phyloP scores from a whole-genome alignment of 2,329 filamentous ascomycete species.

The Sarocladiaceae sp. region DNA sequence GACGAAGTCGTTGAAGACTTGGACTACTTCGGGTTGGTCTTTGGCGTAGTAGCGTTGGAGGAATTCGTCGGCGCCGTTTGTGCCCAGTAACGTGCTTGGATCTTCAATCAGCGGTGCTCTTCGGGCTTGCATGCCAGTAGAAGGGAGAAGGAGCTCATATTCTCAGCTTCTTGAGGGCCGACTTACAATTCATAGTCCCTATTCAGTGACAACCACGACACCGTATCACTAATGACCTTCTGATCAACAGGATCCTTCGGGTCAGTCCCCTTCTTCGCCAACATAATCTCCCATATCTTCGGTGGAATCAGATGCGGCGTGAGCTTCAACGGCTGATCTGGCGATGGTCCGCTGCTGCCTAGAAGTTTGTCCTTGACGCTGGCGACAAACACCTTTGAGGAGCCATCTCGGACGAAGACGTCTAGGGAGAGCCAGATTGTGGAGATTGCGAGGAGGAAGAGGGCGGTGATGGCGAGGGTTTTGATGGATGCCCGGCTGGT shows the following conservation, averaged over 20 bases:
- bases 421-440: too few relatives aligned
- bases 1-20: constrained; percentile 17
- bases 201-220: constrained; percentile 13
- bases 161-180: background rate
- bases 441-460: too few relatives aligned
- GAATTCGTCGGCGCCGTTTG: constrained; percentile 19
- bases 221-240: constrained; percentile 5
- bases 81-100: constrained; percentile 18
- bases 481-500: too few relatives aligned
- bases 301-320: constrained; percentile 7
- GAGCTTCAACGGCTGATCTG: background rate
- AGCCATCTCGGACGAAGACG: too few relatives aligned
- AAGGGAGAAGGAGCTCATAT: background rate
- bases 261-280: constrained; percentile 10
- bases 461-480: too few relatives aligned
- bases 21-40: constrained; percentile 11
- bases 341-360: too few relatives aligned
- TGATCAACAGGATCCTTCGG: background rate
- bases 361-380: too few relatives aligned
- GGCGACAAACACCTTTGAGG: too few relatives aligned
- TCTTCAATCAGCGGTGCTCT: background rate
- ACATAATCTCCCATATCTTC: constrained; percentile 14
- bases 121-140: too few relatives aligned
- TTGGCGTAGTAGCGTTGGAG: constrained; percentile 11
- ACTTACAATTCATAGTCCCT: constrained; percentile 14